Base-by-base conservation (phyloP, 306 rosid genomes). In the Quercus alba region DNA sequence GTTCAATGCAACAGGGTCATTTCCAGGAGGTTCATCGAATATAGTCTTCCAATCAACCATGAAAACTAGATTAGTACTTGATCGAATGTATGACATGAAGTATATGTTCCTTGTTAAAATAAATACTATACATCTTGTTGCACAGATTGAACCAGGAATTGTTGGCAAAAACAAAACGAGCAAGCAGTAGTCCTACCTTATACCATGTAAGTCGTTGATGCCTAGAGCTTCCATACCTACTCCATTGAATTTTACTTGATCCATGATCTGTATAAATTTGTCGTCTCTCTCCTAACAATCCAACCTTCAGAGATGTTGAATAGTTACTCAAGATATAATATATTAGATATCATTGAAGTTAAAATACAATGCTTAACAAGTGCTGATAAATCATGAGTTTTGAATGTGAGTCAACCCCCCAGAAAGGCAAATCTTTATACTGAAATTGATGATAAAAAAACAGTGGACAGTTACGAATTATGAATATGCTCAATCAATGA, bases 191-290 rank as follows among this genome's bases (percentile, higher is more conserved):
- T 18, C 75, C 21, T 89, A 95, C 99, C 99, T 86, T 82, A 38
- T 91, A 95, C 99, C 99, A 95, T 52, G 91, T 87, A 72, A 93
- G 92, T 81, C 92, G 90, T 76, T 78, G 86, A 23, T 78, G 61
- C 28, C 68, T 61, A 17, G 88, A 80, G 75, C 81, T 77, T 74
- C 80, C 84, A 19, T 88, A 79, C 18, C 75, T 76, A 70, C 61
- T 55, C 99, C 99, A 93, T 20, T 83, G 80, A 79, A 89, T 89
- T 73, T 75, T 80, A 77, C 89, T 86, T 49, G 87, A 83, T 73
- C 92, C 94, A 35, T 4, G 10, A 35, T 68, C 82, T 76, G 88
- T 84, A 41, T 83, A 84, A 74, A 93, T 87, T 89, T 88, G 81
- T 62, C 35, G 77, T 35, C 87, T 69, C 85, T 95, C 97, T 82